phyloP scores from a whole-genome alignment of 2,329 filamentous ascomycete genomes.

The Trichoderma sp. region DNA sequence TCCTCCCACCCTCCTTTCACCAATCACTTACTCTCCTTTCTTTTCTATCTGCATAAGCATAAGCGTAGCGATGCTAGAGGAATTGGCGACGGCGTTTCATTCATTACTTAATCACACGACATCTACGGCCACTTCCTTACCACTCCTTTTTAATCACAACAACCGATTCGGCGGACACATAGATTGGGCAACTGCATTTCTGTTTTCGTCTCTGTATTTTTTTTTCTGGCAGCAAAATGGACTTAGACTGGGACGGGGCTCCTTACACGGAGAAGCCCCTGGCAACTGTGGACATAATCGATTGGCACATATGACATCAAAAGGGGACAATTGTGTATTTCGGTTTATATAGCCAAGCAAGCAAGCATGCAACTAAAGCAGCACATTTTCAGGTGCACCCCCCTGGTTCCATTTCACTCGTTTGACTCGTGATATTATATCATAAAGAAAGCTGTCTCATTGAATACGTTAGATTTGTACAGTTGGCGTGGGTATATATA shows the following conservation, averaged over 20 bases:
- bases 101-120: slow-evolving; percentile 9
- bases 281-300: slow-evolving; percentile 16
- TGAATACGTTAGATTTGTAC: background rate
- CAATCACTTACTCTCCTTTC: background rate
- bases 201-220: slow-evolving; percentile 1
- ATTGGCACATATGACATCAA: slow-evolving; percentile 19
- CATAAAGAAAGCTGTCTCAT: too few species aligned
- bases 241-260: slow-evolving; percentile 25
- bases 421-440: background rate
- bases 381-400: slow-evolving; percentile 1
- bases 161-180: slow-evolving; percentile 14
- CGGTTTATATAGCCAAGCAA: slow-evolving; percentile 17
- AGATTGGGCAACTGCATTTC: slow-evolving; percentile 25
- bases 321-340: slow-evolving; percentile 23
- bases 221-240: slow-evolving; percentile 4
- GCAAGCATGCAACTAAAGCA: slow-evolving; percentile 4
- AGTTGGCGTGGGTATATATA: slow-evolving; percentile 1
- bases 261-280: slow-evolving; percentile 2
- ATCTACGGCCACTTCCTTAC: slow-evolving; percentile 25
- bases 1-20: background rate
- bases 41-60: slow-evolving; percentile 11
- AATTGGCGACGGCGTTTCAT: slow-evolving; percentile 26
- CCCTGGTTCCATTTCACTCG: too few species aligned
- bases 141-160: slow-evolving; percentile 20
- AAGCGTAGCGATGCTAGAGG: slow-evolving; percentile 13